These are phyloP conservation scores for Pezicula neosporulosa DNA, from an alignment of 2,329 filamentous ascomycete genomes.

Conservation along the genomic window DNA sequence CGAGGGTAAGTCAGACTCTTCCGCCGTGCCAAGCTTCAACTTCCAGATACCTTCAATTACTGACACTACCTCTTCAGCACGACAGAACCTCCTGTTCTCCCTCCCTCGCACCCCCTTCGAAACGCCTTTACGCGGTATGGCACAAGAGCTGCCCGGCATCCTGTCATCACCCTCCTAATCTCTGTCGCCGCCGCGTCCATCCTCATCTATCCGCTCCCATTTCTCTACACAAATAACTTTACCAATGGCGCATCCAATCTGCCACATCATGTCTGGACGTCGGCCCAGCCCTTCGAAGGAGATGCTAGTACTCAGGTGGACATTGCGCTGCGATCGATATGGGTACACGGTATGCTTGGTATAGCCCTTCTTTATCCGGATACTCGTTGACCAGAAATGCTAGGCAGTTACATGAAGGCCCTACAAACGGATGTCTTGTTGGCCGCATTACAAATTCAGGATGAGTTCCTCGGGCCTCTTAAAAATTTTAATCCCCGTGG, in stretches of 20 bases:
- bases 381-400: slow-evolving; percentile 7
- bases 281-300: slow-evolving; percentile 60
- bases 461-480: slow-evolving; percentile 62
- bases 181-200: slow-evolving; percentile 69
- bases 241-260: slow-evolving; percentile 68
- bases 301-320: slow-evolving; percentile 52
- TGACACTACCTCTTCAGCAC: slow-evolving; percentile 48
- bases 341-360: slow-evolving; percentile 60
- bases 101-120: slow-evolving; percentile 62
- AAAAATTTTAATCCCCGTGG: slow-evolving; percentile 49
- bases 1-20: slow-evolving; percentile 57
- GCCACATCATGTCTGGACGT: slow-evolving; percentile 79
- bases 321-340: slow-evolving; percentile 78
- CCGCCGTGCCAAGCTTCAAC: neutral
- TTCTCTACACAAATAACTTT: slow-evolving; percentile 70
- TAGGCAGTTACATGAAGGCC: slow-evolving; percentile 69
- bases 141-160: slow-evolving; percentile 67
- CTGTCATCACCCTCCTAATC: slow-evolving; percentile 68
- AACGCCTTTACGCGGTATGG: slow-evolving; percentile 65
- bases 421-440: slow-evolving; percentile 62
- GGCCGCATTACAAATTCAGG: slow-evolving; percentile 66
- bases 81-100: slow-evolving; percentile 67
- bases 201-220: slow-evolving; percentile 72
- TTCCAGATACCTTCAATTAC: slow-evolving; percentile 1
- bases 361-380: neutral